Evolutionary conservation across 2,329 filamentous ascomycete genomes (phyloP).

Genomic region (Sclerotinia borealis): DNA sequence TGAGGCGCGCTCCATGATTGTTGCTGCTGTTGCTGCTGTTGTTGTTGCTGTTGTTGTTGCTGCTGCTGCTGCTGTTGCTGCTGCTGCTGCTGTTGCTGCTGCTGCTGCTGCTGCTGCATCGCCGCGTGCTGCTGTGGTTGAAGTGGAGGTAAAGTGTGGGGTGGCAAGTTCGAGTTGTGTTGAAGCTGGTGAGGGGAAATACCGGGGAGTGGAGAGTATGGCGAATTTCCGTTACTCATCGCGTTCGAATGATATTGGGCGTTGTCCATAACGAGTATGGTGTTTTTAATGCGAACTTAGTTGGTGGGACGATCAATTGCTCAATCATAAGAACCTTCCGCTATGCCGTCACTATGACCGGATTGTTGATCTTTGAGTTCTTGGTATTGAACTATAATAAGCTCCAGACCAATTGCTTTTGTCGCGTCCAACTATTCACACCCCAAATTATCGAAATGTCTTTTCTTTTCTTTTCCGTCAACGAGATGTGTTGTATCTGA

Average conservation of each 20-base stretch:
- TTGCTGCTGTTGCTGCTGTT: background rate
- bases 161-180: conserved; percentile 38
- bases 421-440: conserved; percentile 1
- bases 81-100: background rate
- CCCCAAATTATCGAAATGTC: background rate
- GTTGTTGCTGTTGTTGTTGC: background rate
- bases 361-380: background rate
- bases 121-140: conserved; percentile 42
- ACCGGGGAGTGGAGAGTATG: conserved; percentile 28
- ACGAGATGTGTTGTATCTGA: background rate
- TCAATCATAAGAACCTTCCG: conserved; percentile 9
- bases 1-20: conserved; percentile 47
- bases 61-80: conserved; percentile 41
- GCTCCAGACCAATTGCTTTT: background rate
- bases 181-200: conserved; percentile 35
- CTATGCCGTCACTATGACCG: background rate
- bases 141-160: conserved; percentile 52
- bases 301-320: background rate
- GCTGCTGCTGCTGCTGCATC: conserved; percentile 38
- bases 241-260: conserved; percentile 29
- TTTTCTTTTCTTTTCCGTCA: background rate
- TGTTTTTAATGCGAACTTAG: conserved; percentile 1
- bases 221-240: conserved; percentile 27
- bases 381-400: background rate
- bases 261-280: conserved; percentile 24